phyloP scores from a whole-genome alignment of 352 stramenopile species.

The Globisporangium mamillatum region DNA sequence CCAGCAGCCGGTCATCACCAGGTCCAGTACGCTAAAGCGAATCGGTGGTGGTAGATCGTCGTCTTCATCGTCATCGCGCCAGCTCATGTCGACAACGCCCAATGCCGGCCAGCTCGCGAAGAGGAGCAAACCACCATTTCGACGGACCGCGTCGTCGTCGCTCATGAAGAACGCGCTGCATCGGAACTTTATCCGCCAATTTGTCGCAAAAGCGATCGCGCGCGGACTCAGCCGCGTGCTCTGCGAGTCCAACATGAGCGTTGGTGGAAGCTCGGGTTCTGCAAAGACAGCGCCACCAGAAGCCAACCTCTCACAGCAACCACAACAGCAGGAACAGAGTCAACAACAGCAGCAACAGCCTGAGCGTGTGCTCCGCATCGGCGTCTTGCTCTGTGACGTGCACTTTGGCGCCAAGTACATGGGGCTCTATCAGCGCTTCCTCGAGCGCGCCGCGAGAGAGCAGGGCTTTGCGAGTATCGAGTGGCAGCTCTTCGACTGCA shows the following conservation, averaged over 20 bases:
- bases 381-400: conserved; percentile 35
- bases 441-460: conserved; percentile 27
- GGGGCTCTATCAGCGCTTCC: conserved; percentile 35
- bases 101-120: not conserved
- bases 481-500: conserved; percentile 39
- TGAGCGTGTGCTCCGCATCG: conserved; percentile 24
- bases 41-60: too few relatives aligned
- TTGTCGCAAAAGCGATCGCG: conserved; percentile 28
- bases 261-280: not conserved
- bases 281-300: not conserved
- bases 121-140: not conserved
- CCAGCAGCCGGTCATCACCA: not conserved
- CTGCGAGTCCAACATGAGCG: conserved; percentile 34
- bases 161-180: conserved; percentile 18
- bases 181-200: conserved; percentile 28
- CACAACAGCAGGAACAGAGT: not conserved
- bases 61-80: not conserved
- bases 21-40: not conserved
- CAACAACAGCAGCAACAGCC: conserved; percentile 7
- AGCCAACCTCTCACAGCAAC: not conserved
- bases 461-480: conserved; percentile 22
- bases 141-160: conserved; percentile 1
- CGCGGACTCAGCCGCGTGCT: conserved; percentile 33
- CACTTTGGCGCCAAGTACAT: conserved; percentile 41
- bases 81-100: not conserved